Evolutionary conservation across 257 asterid genomes (phyloP).

Genomic region (Ligustrum vulgare): DNA sequence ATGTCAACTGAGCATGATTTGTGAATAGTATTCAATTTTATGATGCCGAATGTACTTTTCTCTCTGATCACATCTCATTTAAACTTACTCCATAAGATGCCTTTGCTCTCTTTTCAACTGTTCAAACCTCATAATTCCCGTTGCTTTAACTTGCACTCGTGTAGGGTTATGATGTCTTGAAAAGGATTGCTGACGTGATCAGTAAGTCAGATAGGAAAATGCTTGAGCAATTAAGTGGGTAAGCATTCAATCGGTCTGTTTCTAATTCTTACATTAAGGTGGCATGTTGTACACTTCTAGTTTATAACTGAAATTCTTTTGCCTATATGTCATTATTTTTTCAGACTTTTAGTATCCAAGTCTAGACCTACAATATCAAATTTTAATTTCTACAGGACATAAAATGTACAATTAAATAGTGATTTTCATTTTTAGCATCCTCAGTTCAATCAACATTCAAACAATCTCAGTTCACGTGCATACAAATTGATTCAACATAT

Average conservation of each 20-base stretch:
- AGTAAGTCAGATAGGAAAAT: conserved; percentile 54
- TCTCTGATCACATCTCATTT: background rate
- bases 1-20: background rate
- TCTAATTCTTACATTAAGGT: background rate
- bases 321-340: conserved; percentile 19
- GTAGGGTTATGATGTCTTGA: conserved; percentile 88
- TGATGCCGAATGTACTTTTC: conserved; percentile 9
- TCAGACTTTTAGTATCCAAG: background rate
- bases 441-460: no score
- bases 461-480: no score
- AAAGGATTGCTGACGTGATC: conserved; percentile 79
- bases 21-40: conserved; percentile 9
- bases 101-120: conserved; percentile 11
- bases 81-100: conserved; percentile 7
- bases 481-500: no score
- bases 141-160: conserved; percentile 20
- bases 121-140: conserved; percentile 12
- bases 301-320: conserved; percentile 11
- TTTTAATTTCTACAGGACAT: no score
- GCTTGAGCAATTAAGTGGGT: conserved; percentile 90
- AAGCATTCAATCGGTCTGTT: background rate
- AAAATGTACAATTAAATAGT: no score
- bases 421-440: no score
- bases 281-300: conserved; percentile 1
- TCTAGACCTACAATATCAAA: no score